These are phyloP conservation scores for Zelopaecilomyces penicillatus DNA, from an alignment of 2,329 filamentous ascomycete genomes.

Conservation along the genomic window DNA sequence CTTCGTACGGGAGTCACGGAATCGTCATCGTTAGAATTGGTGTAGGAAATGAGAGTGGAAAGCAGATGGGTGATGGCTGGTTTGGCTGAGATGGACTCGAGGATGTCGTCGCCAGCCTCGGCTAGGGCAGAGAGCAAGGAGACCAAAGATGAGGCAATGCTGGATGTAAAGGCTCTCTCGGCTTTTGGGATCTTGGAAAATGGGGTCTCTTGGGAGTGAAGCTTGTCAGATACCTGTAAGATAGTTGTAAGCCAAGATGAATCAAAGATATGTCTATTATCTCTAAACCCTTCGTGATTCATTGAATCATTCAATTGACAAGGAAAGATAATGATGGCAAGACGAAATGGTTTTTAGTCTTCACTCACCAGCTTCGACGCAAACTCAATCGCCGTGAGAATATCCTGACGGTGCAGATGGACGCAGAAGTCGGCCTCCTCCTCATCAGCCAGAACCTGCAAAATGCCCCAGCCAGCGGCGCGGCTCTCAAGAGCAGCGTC, in stretches of 20 bases:
- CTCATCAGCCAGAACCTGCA: conserved; percentile 51
- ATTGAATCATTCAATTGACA: not conserved
- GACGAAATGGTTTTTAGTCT: not conserved
- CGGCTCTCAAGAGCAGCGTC: conserved; percentile 55
- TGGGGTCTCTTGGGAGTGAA: conserved; percentile 30
- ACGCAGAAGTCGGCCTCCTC: conserved; percentile 61
- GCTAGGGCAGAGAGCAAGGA: conserved; percentile 45
- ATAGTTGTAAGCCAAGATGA: not conserved
- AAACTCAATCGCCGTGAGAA: conserved; percentile 52
- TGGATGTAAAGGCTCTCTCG: conserved; percentile 46
- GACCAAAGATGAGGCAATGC: conserved; percentile 45
- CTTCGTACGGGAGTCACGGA: conserved; percentile 33
- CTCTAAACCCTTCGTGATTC: not conserved
- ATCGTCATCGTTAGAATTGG: conserved; percentile 34
- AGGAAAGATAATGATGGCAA: not conserved
- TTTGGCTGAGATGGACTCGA: conserved; percentile 44
- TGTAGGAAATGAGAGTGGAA: conserved; percentile 41
- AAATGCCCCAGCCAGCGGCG: conserved; percentile 59
- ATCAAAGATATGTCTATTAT: not conserved
- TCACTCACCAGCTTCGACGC: conserved; percentile 42
- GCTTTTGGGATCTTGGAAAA: conserved; percentile 43
- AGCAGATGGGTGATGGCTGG: conserved; percentile 44
- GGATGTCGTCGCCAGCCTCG: conserved; percentile 53
- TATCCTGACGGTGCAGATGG: conserved; percentile 53
- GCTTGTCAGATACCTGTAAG: conserved; percentile 33